Base-by-base conservation (phyloP, 2,329 filamentous ascomycete species). In the Trichophyton simii region DNA sequence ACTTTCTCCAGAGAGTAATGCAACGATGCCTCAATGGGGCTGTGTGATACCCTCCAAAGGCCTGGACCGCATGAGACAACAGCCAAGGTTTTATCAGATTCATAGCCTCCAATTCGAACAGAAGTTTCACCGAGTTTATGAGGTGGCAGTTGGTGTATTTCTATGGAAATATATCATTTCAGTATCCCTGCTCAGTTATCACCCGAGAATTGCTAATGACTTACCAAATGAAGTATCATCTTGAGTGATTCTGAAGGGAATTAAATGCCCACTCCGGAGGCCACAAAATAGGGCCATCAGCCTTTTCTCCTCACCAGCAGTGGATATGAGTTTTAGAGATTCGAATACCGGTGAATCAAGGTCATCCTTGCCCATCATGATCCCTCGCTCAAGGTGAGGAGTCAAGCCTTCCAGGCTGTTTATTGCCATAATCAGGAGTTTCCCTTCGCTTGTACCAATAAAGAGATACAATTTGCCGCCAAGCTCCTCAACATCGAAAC, bases 231-330 rank as follows among this genome's bases (percentile, higher is more conserved):
- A 41, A 15, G 20, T 15, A 34, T 34, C 36, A 13, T 4, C 41
- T 28, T 34, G 28, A 28, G 18, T 41, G 7, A 60, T 25, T 42
- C 25, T 41, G 31, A 46, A 63, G 13, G 72, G 70, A 18, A 78
- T 66, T 50, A 80, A 65, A 58, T 71, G 72, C 41, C 78, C 78
- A 65, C 75, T 75, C 42, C 78, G 74, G 55, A 80, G 69, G 9
- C 78, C 78, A 64, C 77, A 79, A 11, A 79, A 69, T 11, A 78
- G 52, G 64, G 69, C 63, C 52, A 63, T 65, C 34, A 65, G 66
- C 11, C 62, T 61, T 3, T 60, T 38, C 2, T 60, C 63, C 46
- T 63, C 60, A 20, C 62, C 46, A 13, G 59, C 36, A 60, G 67
- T 62, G n/a, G 66, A 62, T 50, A 75, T 63, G 13, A 68, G 62